Evolutionary conservation across 176 grass and related monocot genomes (phyloP).

Genomic region (Carex pumila): DNA sequence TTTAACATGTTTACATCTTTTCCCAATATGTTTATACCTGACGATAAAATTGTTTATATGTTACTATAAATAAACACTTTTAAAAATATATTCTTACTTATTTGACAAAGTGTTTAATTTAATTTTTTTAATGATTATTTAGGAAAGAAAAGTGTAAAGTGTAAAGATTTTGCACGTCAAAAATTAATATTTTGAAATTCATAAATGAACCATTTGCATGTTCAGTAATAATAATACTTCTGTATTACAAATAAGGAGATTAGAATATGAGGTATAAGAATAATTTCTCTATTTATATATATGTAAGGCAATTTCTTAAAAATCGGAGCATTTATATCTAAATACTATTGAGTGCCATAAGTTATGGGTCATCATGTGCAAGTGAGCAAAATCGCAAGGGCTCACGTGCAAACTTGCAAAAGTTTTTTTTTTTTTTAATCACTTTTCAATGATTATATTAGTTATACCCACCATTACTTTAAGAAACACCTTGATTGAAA

Average conservation of each 20-base stretch:
- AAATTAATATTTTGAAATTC: background rate
- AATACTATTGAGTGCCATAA: background rate
- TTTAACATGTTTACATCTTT: too few relatives aligned
- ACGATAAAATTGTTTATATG: too few relatives aligned
- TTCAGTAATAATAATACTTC: background rate
- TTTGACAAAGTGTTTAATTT: background rate
- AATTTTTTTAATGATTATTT: background rate
- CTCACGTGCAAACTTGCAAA: background rate
- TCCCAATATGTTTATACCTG: too few relatives aligned
- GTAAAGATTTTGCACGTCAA: background rate
- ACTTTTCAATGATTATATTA: background rate
- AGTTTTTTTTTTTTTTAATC: background rate
- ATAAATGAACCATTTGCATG: background rate
- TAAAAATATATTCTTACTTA: too few relatives aligned
- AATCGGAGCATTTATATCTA: background rate
- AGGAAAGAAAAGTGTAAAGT: too few relatives aligned
- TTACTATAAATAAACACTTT: too few relatives aligned
- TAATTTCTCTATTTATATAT: background rate
- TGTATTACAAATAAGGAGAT: background rate
- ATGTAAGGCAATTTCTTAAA: background rate
- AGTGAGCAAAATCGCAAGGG: background rate
- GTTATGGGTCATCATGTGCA: background rate
- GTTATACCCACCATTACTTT: background rate
- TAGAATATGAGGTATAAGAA: background rate
- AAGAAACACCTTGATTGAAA: conserved; percentile 2